Evolutionary conservation across 2,329 filamentous ascomycete species (phyloP).

Genomic region (Microdochium paspali): DNA sequence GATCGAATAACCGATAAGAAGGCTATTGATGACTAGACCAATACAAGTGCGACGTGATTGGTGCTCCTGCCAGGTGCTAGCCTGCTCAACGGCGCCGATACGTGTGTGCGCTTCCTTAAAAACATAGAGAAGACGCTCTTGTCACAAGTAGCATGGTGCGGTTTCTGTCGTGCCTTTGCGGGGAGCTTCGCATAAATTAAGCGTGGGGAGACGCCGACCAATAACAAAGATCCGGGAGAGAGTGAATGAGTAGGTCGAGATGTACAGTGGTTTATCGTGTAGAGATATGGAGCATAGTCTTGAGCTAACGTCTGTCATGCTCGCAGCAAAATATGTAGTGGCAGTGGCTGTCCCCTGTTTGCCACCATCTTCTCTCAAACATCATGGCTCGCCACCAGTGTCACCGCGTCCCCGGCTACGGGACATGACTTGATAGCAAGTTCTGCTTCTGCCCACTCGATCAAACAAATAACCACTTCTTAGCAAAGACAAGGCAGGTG

Average conservation of each 20-base stretch:
- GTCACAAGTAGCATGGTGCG: not conserved
- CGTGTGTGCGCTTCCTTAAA: not conserved
- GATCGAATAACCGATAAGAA: not conserved
- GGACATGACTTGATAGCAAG: too few relatives aligned
- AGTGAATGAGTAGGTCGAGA: too few relatives aligned
- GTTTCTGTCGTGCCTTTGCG: not conserved
- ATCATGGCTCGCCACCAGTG: too few relatives aligned
- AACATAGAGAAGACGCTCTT: not conserved
- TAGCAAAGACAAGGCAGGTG: constrained; percentile 42
- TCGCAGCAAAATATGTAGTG: too few relatives aligned
- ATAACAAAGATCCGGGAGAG: not conserved
- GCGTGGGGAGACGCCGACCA: not conserved
- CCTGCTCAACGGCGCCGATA: not conserved
- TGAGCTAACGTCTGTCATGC: too few relatives aligned
- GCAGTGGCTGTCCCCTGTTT: too few relatives aligned
- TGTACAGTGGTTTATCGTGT: too few relatives aligned
- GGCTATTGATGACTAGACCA: not conserved
- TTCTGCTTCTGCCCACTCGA: too few relatives aligned
- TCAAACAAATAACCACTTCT: too few relatives aligned
- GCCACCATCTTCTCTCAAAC: too few relatives aligned
- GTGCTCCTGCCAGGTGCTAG: not conserved
- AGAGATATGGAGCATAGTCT: too few relatives aligned
- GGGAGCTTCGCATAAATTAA: not conserved
- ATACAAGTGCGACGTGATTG: not conserved
- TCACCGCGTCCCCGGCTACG: too few relatives aligned